Percentiles rank a stretch among this genome's conserved stretches.
Conservation (phyloP, 352 stramenopile species). For the Pythium dissotocum region DNA sequence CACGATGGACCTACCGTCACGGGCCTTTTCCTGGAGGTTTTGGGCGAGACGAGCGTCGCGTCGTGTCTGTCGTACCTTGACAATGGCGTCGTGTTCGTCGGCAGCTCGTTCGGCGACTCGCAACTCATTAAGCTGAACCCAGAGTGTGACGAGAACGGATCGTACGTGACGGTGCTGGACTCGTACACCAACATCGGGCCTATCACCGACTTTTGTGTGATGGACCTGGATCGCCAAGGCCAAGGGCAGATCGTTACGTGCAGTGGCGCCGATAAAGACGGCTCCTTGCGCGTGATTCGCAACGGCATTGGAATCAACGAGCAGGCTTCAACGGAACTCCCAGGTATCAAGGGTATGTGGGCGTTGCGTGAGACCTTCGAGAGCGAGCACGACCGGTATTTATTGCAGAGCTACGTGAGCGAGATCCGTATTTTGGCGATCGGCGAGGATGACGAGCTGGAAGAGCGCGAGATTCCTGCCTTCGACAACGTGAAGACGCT, state of each 20-base stretch:
- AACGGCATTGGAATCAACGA: slow-evolving; percentile 99
- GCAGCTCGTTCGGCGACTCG: slow-evolving; percentile 93
- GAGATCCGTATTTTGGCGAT: slow-evolving; percentile 97
- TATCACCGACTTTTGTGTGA: slow-evolving; percentile 98
- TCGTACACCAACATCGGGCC: slow-evolving; percentile 97
- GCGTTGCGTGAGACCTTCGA: slow-evolving; percentile 85
- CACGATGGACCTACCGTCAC: slow-evolving; percentile 69
- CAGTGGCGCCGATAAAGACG: slow-evolving; percentile 94
- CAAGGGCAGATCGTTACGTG: slow-evolving; percentile 97
- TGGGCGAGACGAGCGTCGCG: slow-evolving; percentile 92
- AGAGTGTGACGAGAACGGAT: slow-evolving; percentile 74
- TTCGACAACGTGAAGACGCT: slow-evolving; percentile 91
- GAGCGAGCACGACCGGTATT: slow-evolving; percentile 92
- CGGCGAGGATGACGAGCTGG: slow-evolving; percentile 86
- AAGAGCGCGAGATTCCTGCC: slow-evolving; percentile 88
- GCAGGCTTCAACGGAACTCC: slow-evolving; percentile 93
- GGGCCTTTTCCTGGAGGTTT: slow-evolving; percentile 90
- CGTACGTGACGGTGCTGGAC: slow-evolving; percentile 94
- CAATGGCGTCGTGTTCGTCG: slow-evolving; percentile 95
- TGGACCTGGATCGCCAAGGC: slow-evolving; percentile 92
- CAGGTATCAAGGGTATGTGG: slow-evolving; percentile 99
- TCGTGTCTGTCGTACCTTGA: slow-evolving; percentile 93
- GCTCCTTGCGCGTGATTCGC: slow-evolving; percentile 96
- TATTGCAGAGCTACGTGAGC: slow-evolving; percentile 95
- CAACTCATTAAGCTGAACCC: slow-evolving; percentile 94